Evolutionary conservation across 2,329 filamentous ascomycete species (phyloP), one percentile per base, ranked within the genome.

Genomic region (Penicillium sp.): DNA sequence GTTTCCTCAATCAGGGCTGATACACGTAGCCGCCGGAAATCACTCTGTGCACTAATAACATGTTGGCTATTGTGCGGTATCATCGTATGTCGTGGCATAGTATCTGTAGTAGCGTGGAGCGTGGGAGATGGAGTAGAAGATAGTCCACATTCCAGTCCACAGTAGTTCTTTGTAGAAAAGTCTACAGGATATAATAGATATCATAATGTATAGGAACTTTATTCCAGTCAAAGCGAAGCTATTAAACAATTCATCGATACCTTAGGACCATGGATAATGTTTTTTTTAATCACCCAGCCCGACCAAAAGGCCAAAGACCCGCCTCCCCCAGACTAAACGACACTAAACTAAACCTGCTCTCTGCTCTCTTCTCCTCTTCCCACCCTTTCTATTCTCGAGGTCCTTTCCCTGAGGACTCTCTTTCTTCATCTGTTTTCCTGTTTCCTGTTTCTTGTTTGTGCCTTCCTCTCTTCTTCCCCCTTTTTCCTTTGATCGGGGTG

Each of bases 241-340:
- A 28, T 27, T 28, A 9, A 28, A 6, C 27, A 8, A 27, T 27
- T 9, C 25, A 28, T 28, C 27, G 9, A 28, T 9, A 28, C 27
- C 7, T 9, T 28, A 13, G 28, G 10, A 4, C 15, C 33, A 10
- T 9, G 15, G 20, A 12, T 20, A 20, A 18, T 10, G 15, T 31
- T 32, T 13, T 37, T 37, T 23, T 20, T 9, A 29, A 10, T 18
- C 15, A 18, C 28, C 15, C 33, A 37, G 33, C 33, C 33, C 33
- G 33, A 9, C 33, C 32, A 18, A 35, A 18, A 35, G 32, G 8
- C 32, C 38, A 27, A 28, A 49, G 54, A 58, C 54, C 56, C 56
- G 54, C 44, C 44, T 52, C 49, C 54, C 56, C 56, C 56, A 58
- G 56, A 58, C 56, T 55, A 55, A 58, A 42, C 43, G 50, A 52